A percentile compares a stretch with the other conserved stretches of the same genome.
Evolutionary conservation across 2,329 filamentous ascomycete genomes (phyloP).

Genomic region (Orbilia oligospora): DNA sequence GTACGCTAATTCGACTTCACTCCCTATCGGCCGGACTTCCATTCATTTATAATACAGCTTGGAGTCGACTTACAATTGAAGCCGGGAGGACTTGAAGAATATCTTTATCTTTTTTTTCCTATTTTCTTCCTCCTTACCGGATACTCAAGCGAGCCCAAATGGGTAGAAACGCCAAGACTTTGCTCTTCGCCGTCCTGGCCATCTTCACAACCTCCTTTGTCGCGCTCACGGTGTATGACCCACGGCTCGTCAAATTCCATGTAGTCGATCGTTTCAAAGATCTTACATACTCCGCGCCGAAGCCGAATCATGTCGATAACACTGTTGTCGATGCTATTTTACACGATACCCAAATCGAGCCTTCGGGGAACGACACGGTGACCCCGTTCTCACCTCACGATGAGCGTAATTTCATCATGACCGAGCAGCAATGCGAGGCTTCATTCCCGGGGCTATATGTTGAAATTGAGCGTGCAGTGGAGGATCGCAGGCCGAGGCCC

Average conservation of each 20-base stretch:
- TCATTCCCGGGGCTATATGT: slow-evolving; percentile 70
- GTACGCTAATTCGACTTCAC: background rate
- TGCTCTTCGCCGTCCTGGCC: slow-evolving; percentile 33
- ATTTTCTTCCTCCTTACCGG: background rate
- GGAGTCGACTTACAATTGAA: background rate
- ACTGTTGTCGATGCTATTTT: background rate
- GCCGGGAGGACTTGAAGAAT: background rate
- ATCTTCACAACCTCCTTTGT: slow-evolving; percentile 43
- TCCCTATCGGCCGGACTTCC: background rate
- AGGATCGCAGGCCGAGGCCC: slow-evolving; percentile 24
- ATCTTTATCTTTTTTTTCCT: background rate
- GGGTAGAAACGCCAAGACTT: slow-evolving; percentile 25
- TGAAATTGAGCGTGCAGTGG: slow-evolving; percentile 69
- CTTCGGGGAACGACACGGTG: slow-evolving; percentile 22
- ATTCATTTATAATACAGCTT: slow-evolving; percentile 7
- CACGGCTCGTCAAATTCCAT: slow-evolving; percentile 37
- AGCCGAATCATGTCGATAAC: slow-evolving; percentile 13
- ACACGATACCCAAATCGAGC: background rate
- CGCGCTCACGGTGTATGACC: slow-evolving; percentile 37
- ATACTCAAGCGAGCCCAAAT: slow-evolving; percentile 10
- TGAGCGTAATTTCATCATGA: slow-evolving; percentile 65
- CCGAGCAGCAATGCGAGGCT: slow-evolving; percentile 68
- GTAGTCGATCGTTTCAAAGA: slow-evolving; percentile 34
- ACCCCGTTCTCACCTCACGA: slow-evolving; percentile 38
- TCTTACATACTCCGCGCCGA: slow-evolving; percentile 9